Evolutionary conservation across 2,329 filamentous ascomycete genomes (phyloP).

Genomic region (Diaporthe citrichinensis): DNA sequence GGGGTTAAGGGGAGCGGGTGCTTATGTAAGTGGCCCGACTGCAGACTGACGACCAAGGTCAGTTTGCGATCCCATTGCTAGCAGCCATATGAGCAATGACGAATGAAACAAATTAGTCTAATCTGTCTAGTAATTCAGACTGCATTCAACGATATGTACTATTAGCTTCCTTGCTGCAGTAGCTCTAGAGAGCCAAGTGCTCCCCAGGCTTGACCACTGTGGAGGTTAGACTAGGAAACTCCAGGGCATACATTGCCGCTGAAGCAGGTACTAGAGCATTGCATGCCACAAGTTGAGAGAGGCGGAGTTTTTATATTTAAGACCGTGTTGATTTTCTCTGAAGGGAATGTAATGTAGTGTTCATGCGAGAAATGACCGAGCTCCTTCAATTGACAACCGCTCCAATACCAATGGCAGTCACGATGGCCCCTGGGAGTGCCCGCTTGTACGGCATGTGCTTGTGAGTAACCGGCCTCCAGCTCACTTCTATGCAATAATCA

Average conservation of each 20-base stretch:
- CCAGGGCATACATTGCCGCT: not conserved
- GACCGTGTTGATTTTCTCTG: not conserved
- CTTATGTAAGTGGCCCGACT: conserved; percentile 1
- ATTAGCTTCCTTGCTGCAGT: not conserved
- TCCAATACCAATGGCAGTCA: not conserved
- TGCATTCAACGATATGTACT: not conserved
- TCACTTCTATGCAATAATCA: too few species aligned
- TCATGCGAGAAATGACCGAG: not conserved
- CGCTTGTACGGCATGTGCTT: not conserved
- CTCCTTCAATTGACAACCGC: not conserved
- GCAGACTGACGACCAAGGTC: not conserved
- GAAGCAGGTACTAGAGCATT: not conserved
- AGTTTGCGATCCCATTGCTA: not conserved
- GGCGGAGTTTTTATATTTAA: not conserved
- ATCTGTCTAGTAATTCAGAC: not conserved
- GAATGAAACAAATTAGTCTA: not conserved
- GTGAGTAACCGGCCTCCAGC: not conserved
- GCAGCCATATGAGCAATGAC: too few species aligned
- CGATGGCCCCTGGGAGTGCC: not conserved
- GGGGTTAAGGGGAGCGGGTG: conserved; percentile 8
- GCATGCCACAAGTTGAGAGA: not conserved
- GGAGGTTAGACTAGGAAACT: not conserved
- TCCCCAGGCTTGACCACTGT: conserved; percentile 4
- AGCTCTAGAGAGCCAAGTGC: not conserved
- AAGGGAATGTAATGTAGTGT: rapidly evolving